phyloP scores from a whole-genome alignment of 1,139 yeast species.

The Hemisphaericaspora subhashii region DNA sequence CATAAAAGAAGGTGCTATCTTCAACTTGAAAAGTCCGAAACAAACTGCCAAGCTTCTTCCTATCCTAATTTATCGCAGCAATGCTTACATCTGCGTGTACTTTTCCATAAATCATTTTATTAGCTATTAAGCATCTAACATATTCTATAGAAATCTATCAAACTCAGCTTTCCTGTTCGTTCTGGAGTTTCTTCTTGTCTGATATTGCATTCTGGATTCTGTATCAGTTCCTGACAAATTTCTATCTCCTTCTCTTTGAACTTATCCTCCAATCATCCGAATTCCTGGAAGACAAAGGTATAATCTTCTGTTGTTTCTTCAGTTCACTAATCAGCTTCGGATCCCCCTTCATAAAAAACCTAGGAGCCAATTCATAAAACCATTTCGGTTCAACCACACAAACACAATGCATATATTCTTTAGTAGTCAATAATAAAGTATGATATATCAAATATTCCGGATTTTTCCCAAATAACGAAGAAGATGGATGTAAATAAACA shows the following conservation, averaged over 20 bases:
- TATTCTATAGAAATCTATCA: too few relatives aligned
- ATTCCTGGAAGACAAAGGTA: constrained; percentile 60
- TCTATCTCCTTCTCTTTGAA: constrained; percentile 14
- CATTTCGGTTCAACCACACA: constrained; percentile 81
- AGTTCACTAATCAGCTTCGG: constrained; percentile 30
- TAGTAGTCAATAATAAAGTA: constrained; percentile 74
- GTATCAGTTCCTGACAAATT: too few relatives aligned
- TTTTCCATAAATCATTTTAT: too few relatives aligned
- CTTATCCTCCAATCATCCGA: constrained; percentile 48
- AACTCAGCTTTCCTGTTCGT: too few relatives aligned
- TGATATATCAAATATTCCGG: constrained; percentile 85
- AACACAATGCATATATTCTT: constrained; percentile 90
- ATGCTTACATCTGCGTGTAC: too few relatives aligned
- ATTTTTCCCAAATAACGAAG: constrained; percentile 69
- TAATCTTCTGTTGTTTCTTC: constrained; percentile 50
- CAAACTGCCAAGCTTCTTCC: too few relatives aligned
- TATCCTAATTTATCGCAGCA: too few relatives aligned
- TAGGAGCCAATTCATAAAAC: constrained; percentile 85
- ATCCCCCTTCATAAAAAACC: constrained; percentile 69
- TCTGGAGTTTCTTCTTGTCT: constrained; percentile 34
- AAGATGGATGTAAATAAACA: constrained; percentile 87
- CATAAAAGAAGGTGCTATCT: too few relatives aligned
- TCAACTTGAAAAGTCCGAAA: too few relatives aligned
- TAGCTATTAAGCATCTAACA: too few relatives aligned
- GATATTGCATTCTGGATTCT: too few relatives aligned